These are phyloP conservation scores for Balakata baccata DNA, from an alignment of 345 rosid genomes.

Conservation along the genomic window DNA sequence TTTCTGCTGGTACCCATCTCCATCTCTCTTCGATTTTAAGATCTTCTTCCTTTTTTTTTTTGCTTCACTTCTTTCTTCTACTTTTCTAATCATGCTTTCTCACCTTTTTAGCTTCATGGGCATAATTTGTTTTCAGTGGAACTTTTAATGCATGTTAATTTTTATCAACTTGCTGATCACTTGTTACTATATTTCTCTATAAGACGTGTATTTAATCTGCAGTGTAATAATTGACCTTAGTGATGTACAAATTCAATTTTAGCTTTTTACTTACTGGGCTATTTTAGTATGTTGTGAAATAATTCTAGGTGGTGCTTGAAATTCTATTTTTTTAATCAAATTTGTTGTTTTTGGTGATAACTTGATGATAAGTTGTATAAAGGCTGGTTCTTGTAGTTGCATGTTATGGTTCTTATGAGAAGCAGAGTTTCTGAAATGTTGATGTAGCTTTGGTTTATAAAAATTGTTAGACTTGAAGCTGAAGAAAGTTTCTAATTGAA, in stretches of 20 bases:
- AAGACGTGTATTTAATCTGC: background rate
- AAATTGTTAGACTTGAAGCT: background rate
- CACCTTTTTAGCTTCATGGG: background rate
- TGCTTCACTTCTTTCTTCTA: background rate
- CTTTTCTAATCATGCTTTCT: background rate
- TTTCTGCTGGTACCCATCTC: background rate
- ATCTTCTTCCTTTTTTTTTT: background rate
- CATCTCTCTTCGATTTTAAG: background rate
- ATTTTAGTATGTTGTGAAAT: background rate
- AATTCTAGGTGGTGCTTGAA: slow-evolving; percentile 2
- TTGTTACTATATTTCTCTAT: background rate
- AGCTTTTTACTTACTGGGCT: background rate
- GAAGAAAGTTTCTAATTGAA: background rate
- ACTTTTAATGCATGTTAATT: background rate
- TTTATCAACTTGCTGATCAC: slow-evolving; percentile 1
- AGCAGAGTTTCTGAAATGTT: background rate
- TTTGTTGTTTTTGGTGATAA: background rate
- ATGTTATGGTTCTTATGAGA: background rate
- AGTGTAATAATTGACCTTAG: background rate
- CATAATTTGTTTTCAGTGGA: too few species aligned
- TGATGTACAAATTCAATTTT: background rate
- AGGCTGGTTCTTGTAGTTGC: background rate
- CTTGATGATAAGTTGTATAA: background rate
- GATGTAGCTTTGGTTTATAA: background rate
- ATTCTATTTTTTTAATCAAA: background rate